These are phyloP conservation scores for Solanum chacoense DNA, from an alignment of 305 asterid species.

Conservation along the genomic window DNA sequence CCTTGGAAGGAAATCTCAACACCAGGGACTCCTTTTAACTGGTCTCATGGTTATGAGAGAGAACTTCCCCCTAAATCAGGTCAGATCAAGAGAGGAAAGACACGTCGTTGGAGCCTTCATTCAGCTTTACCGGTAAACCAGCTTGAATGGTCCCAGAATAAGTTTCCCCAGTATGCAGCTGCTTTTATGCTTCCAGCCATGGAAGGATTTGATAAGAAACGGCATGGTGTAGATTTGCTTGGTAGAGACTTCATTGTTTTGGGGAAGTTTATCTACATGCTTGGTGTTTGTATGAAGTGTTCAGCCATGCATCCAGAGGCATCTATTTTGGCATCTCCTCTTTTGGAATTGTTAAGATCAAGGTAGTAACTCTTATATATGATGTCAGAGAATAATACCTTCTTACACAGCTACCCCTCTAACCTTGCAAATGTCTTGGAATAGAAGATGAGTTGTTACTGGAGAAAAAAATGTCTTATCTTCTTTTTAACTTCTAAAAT, in stretches of 20 bases:
- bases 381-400: neutral
- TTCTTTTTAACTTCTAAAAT: neutral
- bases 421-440: neutral
- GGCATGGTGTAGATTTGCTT: slow-evolving; percentile 85
- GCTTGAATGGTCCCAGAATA: slow-evolving; percentile 48
- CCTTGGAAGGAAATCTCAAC: slow-evolving; percentile 79
- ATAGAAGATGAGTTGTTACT: neutral
- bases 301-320: slow-evolving; percentile 98
- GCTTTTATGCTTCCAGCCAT: slow-evolving; percentile 93
- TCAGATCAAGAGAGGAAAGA: slow-evolving; percentile 50
- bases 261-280: slow-evolving; percentile 83
- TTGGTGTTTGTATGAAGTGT: slow-evolving; percentile 82
- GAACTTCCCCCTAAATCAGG: slow-evolving; percentile 60
- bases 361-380: slow-evolving; percentile 32
- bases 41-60: slow-evolving; percentile 89
- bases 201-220: slow-evolving; percentile 80
- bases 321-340: slow-evolving; percentile 70
- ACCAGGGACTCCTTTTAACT: slow-evolving; percentile 57
- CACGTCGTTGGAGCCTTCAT: slow-evolving; percentile 62
- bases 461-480: neutral
- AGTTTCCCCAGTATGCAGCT: slow-evolving; percentile 79
- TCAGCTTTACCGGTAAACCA: slow-evolving; percentile 29
- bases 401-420: neutral
- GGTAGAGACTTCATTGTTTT: slow-evolving; percentile 79
- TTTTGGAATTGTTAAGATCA: slow-evolving; percentile 74